These are phyloP conservation scores for Andrographis paniculata DNA, from an alignment of 305 asterid species.

Conservation along the genomic window DNA sequence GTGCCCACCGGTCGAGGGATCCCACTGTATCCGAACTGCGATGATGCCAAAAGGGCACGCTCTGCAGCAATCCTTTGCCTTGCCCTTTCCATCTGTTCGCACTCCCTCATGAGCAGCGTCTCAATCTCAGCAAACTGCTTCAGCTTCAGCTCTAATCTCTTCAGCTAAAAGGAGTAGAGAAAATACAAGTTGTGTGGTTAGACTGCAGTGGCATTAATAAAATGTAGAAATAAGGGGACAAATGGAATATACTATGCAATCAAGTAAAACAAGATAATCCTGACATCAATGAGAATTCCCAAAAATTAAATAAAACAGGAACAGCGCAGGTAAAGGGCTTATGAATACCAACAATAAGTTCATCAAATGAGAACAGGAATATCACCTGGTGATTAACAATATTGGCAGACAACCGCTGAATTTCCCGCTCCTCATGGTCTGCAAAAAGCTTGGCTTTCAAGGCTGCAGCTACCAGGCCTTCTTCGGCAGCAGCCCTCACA, in stretches of 20 bases:
- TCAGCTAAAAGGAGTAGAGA: slow-evolving; percentile 40
- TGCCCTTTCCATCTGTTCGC: slow-evolving; percentile 87
- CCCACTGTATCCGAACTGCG: slow-evolving; percentile 50
- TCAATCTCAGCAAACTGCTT: slow-evolving; percentile 91
- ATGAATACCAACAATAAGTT: slow-evolving; percentile 7
- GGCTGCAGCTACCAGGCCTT: slow-evolving; percentile 94
- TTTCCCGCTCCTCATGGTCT: slow-evolving; percentile 99
- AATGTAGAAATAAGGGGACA: too few relatives aligned
- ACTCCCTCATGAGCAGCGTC: slow-evolving; percentile 88
- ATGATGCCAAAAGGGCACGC: slow-evolving; percentile 45
- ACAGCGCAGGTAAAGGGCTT: not conserved
- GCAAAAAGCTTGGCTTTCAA: slow-evolving; percentile 93
- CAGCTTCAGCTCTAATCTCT: slow-evolving; percentile 83
- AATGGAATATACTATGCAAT: slow-evolving; percentile 3
- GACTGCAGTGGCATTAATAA: too few relatives aligned
- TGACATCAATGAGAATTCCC: not conserved
- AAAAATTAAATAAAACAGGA: not conserved
- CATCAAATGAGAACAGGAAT: slow-evolving; percentile 4
- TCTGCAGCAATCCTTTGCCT: slow-evolving; percentile 73
- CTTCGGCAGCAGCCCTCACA: slow-evolving; percentile 75
- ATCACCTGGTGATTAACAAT: slow-evolving; percentile 88
- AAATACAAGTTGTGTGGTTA: slow-evolving; percentile 4
- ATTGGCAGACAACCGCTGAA: slow-evolving; percentile 93
- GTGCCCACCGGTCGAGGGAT: slow-evolving; percentile 40
- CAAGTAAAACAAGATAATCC: not conserved